Evolutionary conservation across 2,329 filamentous ascomycete species (phyloP).

Genomic region (Beauveria australis): DNA sequence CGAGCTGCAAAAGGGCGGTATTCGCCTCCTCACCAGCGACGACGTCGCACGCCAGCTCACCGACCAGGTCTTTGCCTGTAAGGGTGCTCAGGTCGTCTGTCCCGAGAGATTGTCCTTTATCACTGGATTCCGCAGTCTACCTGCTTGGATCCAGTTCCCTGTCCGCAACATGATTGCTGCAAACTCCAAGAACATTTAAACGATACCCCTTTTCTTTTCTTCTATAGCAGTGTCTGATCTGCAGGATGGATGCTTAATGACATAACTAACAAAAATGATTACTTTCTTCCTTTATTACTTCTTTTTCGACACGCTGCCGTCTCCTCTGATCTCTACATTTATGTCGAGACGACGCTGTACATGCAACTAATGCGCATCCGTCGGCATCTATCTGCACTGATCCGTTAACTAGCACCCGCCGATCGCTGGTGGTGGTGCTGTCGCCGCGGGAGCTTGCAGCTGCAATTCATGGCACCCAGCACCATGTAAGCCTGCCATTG

Average conservation of each 20-base stretch:
- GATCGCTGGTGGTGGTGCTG: background rate
- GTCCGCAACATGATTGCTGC: background rate
- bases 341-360: background rate
- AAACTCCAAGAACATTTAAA: constrained; percentile 2
- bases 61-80: constrained; percentile 31
- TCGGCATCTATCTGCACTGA: background rate
- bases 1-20: constrained; percentile 14
- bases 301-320: background rate
- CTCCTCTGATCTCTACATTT: background rate
- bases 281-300: background rate
- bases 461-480: background rate
- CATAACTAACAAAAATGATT: background rate
- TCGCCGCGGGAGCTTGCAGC: background rate
- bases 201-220: background rate
- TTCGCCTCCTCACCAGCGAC: constrained; percentile 18
- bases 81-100: constrained; percentile 33
- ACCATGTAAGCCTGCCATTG: too few relatives aligned
- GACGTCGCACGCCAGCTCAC: constrained; percentile 30
- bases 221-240: background rate
- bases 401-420: background rate
- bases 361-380: background rate
- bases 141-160: constrained; percentile 4
- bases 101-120: constrained; percentile 18
- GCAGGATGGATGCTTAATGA: background rate
- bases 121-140: background rate